A percentile compares a stretch with the other conserved stretches of the same genome.
These are phyloP conservation scores for Pholiota molesta DNA, from an alignment of 768 basidiomycete genomes.

Conservation along the genomic window DNA sequence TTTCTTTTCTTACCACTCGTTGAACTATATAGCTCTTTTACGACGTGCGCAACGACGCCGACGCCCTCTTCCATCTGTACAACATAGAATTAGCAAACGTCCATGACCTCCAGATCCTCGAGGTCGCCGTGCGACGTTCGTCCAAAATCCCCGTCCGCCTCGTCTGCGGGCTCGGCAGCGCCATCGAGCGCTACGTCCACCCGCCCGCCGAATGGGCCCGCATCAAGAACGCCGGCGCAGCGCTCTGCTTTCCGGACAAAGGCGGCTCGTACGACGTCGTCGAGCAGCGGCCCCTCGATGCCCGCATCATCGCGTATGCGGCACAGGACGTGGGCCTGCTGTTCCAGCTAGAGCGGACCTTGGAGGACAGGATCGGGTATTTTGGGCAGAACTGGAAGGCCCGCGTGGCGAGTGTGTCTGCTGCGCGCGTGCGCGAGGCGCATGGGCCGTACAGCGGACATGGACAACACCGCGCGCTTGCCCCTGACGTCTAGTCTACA, in stretches of 20 bases:
- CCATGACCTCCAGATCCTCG: conserved; percentile 36
- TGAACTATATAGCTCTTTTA: conserved; percentile 29
- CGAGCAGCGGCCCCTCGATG: conserved; percentile 29
- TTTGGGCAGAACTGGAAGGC: not conserved
- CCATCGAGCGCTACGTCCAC: conserved; percentile 27
- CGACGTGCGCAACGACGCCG: conserved; percentile 38
- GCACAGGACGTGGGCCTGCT: not conserved
- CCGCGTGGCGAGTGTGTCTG: not conserved
- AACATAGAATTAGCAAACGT: conserved; percentile 30
- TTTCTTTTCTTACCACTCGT: not conserved
- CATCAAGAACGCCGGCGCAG: conserved; percentile 32
- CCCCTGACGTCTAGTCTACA: not conserved
- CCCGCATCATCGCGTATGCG: conserved; percentile 2
- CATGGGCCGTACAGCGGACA: not conserved
- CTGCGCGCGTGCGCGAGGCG: not conserved
- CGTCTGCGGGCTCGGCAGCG: conserved; percentile 27
- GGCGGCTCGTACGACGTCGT: conserved; percentile 32
- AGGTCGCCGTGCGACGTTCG: conserved; percentile 31
- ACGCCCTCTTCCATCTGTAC: conserved; percentile 33
- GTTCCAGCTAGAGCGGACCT: not conserved
- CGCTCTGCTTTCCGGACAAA: conserved; percentile 32
- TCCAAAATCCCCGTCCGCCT: conserved; percentile 18
- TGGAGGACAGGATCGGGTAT: conserved; percentile 1
- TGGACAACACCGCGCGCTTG: not conserved
- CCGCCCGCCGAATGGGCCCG: conserved; percentile 26